Base-by-base conservation (phyloP, 306 rosid species). In the Rubus idaeus region DNA sequence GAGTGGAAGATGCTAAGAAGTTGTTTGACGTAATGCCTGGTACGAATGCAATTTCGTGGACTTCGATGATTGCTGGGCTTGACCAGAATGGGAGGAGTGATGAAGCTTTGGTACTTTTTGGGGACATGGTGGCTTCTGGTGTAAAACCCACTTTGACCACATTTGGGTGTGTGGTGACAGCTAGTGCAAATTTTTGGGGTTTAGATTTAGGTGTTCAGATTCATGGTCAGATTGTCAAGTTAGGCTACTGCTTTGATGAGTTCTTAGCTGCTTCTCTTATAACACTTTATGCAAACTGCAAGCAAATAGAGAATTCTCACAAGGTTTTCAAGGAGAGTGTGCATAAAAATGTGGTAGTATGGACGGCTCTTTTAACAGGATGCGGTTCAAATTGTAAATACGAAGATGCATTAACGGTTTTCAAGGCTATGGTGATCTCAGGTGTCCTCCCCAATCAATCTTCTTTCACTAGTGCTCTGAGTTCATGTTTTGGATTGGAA, bases 331-430 rank as follows among this genome's bases (percentile, higher is more conserved):
- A 55, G 8, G 91, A 87, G 81, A 73, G 40, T 18, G 20, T 72
- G 81, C 67, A 63, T 58, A 87, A 83, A 73, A 91, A 88, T 85
- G 94, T 94, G 63, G 97, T 88, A 35, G 94, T 85, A 3, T 94
- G 98, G 96, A 90, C 96, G 2, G 96, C 97, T 72, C 92, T 94
- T 52, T 35, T 94, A 66, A 91, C 94, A 2, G 98, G 97, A 75
- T 91, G 70, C 81, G 88, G 91, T 75, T 87, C 72, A 17, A 91
- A 90, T 80, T 75, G 73, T 42, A 79, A 75, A 78, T 91, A 84
- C 60, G 75, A 26, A 42, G 85, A 80, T 18, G 96, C 98, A 3
- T 82, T 90, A 40, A 76, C 49, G 80, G 85, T 91, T 78, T 91
- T 91, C 60, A 21, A 85, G 50, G 87, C 84, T 58, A 91, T 94